Evolutionary conservation across 2,329 filamentous ascomycete species (phyloP).

Genomic region (Trichoderma oligosporum): DNA sequence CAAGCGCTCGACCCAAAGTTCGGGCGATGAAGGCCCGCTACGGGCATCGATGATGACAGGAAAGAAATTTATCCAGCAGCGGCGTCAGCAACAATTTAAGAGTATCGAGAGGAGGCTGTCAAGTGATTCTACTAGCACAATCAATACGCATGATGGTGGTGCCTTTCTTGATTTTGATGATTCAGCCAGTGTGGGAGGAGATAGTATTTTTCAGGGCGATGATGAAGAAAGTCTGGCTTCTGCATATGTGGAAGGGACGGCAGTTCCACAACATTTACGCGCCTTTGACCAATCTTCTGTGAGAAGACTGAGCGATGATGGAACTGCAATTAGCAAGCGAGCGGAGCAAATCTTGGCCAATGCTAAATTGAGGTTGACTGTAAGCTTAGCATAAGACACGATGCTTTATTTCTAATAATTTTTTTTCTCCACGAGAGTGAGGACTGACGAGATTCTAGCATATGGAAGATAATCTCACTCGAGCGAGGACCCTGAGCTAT

Average conservation of each 20-base stretch:
- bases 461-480: slow-evolving; percentile 87
- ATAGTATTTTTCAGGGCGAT: slow-evolving; percentile 63
- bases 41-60: slow-evolving; percentile 46
- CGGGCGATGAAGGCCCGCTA: slow-evolving; percentile 35
- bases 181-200: slow-evolving; percentile 54
- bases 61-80: slow-evolving; percentile 42
- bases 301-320: slow-evolving; percentile 44
- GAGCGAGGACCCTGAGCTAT: slow-evolving; percentile 64
- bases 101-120: slow-evolving; percentile 52
- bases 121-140: slow-evolving; percentile 58
- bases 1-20: slow-evolving; percentile 33
- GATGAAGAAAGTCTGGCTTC: slow-evolving; percentile 64
- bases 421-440: background rate
- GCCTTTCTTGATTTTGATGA: slow-evolving; percentile 61
- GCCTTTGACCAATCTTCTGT: slow-evolving; percentile 19
- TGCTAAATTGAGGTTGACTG: slow-evolving; percentile 82
- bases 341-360: slow-evolving; percentile 90
- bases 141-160: slow-evolving; percentile 49
- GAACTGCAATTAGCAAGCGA: slow-evolving; percentile 70
- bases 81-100: slow-evolving; percentile 35
- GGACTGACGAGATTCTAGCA: slow-evolving; percentile 49
- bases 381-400: slow-evolving; percentile 43
- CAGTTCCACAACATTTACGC: slow-evolving; percentile 26
- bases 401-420: too few relatives aligned
- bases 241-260: slow-evolving; percentile 48